Base-by-base conservation (phyloP, 805 yeast genomes). In the Lachancea waltii region DNA sequence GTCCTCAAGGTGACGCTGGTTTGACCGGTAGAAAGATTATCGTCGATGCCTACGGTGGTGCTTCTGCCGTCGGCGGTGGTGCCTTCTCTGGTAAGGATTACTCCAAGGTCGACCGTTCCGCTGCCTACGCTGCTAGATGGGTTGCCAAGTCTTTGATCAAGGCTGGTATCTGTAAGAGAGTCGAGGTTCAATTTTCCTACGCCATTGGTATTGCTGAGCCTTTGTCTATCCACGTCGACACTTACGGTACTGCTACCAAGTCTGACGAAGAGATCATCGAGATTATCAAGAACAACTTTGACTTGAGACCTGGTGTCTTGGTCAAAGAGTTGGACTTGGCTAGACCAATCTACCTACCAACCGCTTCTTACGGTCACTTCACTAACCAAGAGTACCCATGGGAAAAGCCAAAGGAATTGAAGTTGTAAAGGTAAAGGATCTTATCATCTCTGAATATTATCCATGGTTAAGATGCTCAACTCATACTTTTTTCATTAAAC, bases 51-150 rank as follows among this genome's bases (percentile, higher is more conserved):
- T 92, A 92, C 74, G 98, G 98, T 75, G 98, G 98, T 62, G 94
- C 98, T 94, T 97, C 98, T 72, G 97, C 98, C 62, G 98, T 92
- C 77, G 98, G 98, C 73, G 98, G 98, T 77, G 98, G 98, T 77
- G 98, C 98, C 50, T 92, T 92, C 87, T 84, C 95, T 50, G 98
- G 98, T 70, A 92, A 92, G 78, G 98, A 92, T 72, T 92, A 85
- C 85, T 86, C 97, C 67, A 92, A 92, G 79, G 98, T 92, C 62
- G 98, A 92, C 71, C 85, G 98, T 75, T 90, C 97, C 50, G 98
- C 98, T 64, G 98, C 98, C 54, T 92, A 92, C 67, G 97, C 98
- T 62, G 98, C 98, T 58, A 87, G 98, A 77, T 92, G 98, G 98
- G 97, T 92, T 59, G 98, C 98, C 67, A 92, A 92, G 77, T 92